Evolutionary conservation across 805 yeast genomes (phyloP).

Genomic region (Lipomyces yamadae): DNA sequence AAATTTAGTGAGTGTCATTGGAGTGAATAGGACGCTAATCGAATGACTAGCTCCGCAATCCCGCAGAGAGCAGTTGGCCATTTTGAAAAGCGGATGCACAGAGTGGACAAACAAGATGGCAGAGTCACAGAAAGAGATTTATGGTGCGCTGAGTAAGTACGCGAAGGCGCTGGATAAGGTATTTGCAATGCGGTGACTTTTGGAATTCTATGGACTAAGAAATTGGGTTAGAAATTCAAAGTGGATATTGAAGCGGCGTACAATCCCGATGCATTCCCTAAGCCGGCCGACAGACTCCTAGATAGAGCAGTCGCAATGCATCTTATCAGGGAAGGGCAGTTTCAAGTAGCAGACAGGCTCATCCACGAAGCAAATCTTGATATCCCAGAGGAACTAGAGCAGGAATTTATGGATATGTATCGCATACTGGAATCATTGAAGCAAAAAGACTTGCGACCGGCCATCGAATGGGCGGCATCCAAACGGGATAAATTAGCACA

Average conservation of each 20-base stretch:
- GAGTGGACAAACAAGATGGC: slow-evolving; percentile 36
- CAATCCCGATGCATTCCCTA: slow-evolving; percentile 32
- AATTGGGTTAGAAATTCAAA: slow-evolving; percentile 28
- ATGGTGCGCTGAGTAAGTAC: slow-evolving; percentile 42
- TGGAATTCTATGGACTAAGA: background rate
- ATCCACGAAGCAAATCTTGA: slow-evolving; percentile 41
- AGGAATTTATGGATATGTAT: slow-evolving; percentile 52
- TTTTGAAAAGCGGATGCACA: slow-evolving; percentile 21
- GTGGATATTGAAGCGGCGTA: slow-evolving; percentile 30
- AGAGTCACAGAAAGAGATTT: slow-evolving; percentile 42
- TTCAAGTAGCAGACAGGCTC: slow-evolving; percentile 46
- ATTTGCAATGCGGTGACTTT: slow-evolving; percentile 15
- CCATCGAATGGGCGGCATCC: slow-evolving; percentile 55
- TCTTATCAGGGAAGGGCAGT: slow-evolving; percentile 55
- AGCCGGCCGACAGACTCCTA: slow-evolving; percentile 41
- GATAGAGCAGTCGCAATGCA: slow-evolving; percentile 54
- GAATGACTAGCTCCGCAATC: slow-evolving; percentile 23
- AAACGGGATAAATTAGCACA: slow-evolving; percentile 42
- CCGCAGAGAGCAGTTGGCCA: slow-evolving; percentile 30
- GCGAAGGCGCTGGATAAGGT: slow-evolving; percentile 46
- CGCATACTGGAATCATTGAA: slow-evolving; percentile 49
- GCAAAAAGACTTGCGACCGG: slow-evolving; percentile 50
- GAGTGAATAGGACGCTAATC: background rate
- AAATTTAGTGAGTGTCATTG: background rate
- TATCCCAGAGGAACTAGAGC: slow-evolving; percentile 44